Evolutionary conservation across 2,329 filamentous ascomycete genomes (phyloP).

Genomic region (Curvularia lunata): DNA sequence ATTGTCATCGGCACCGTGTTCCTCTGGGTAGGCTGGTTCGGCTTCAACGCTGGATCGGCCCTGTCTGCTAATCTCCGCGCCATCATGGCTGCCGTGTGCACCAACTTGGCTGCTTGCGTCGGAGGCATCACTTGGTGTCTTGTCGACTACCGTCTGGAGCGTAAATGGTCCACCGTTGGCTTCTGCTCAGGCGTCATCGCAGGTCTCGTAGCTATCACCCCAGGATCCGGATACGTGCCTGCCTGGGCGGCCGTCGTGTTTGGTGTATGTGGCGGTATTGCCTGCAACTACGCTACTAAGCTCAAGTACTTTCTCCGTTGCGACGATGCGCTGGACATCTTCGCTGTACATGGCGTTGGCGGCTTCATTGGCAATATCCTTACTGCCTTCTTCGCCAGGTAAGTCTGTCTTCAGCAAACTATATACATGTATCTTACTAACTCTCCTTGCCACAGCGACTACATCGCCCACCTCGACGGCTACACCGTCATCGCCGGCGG

Average conservation of each 20-base stretch:
- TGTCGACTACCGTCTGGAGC: slow-evolving; percentile 85
- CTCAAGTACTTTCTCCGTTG: slow-evolving; percentile 82
- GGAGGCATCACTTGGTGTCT: slow-evolving; percentile 90
- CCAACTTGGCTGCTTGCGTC: slow-evolving; percentile 82
- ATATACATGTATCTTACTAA: background rate
- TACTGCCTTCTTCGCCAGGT: slow-evolving; percentile 78
- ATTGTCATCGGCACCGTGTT: slow-evolving; percentile 93
- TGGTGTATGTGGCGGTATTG: slow-evolving; percentile 74
- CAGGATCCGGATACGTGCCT: slow-evolving; percentile 84
- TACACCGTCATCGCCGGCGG: slow-evolving; percentile 71
- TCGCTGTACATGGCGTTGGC: slow-evolving; percentile 65
- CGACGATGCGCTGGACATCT: slow-evolving; percentile 84
- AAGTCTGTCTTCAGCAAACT: slow-evolving; percentile 38
- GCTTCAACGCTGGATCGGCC: slow-evolving; percentile 89
- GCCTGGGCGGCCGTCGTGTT: slow-evolving; percentile 84
- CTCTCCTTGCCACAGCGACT: slow-evolving; percentile 59
- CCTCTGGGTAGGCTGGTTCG: slow-evolving; percentile 95
- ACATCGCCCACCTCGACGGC: slow-evolving; percentile 82
- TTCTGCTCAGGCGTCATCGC: slow-evolving; percentile 92
- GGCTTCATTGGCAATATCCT: slow-evolving; percentile 65
- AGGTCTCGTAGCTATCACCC: slow-evolving; percentile 86
- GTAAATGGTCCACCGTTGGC: slow-evolving; percentile 90
- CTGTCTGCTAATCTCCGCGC: slow-evolving; percentile 81
- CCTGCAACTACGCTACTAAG: slow-evolving; percentile 90
- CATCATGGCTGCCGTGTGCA: slow-evolving; percentile 85